phyloP scores from a whole-genome alignment of 208 protist genomes.

The Herpetomonas samuelpessoai region DNA sequence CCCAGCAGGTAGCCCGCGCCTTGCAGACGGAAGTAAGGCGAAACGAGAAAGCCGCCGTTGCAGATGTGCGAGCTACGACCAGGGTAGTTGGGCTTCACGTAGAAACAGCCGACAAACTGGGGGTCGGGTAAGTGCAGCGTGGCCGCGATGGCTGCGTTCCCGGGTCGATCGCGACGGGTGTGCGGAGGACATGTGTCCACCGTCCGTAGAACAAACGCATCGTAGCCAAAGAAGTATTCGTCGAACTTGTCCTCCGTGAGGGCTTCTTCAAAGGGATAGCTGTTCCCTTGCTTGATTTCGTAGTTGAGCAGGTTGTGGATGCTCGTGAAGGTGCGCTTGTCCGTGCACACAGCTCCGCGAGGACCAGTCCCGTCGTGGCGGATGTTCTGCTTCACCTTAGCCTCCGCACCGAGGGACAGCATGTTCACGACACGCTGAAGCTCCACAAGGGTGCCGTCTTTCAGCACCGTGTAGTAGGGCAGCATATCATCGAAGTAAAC shows the following conservation, averaged over 20 bases:
- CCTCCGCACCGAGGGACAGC: not conserved
- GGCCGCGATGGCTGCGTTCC: not conserved
- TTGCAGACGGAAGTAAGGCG: slow-evolving; percentile 1
- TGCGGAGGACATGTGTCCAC: not conserved
- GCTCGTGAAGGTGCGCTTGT: slow-evolving; percentile 1
- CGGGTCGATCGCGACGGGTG: not conserved
- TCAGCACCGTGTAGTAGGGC: slow-evolving; percentile 7
- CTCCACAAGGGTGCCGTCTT: slow-evolving; percentile 6
- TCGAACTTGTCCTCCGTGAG: slow-evolving; percentile 10
- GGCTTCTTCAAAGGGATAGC: slow-evolving; percentile 22
- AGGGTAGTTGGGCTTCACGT: slow-evolving; percentile 32
- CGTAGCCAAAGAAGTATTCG: slow-evolving; percentile 23
- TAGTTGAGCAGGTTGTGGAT: slow-evolving; percentile 12
- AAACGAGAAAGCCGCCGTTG: slow-evolving; percentile 28
- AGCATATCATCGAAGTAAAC: slow-evolving; percentile 1
- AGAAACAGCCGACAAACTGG: slow-evolving; percentile 15
- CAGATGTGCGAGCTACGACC: slow-evolving; percentile 21
- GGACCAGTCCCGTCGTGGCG: slow-evolving; percentile 1
- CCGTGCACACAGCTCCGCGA: not conserved
- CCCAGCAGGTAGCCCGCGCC: slow-evolving; percentile 18
- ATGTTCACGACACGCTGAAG: slow-evolving; percentile 13
- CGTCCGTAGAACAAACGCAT: slow-evolving; percentile 15
- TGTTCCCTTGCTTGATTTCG: slow-evolving; percentile 14
- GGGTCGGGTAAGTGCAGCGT: slow-evolving; percentile 3
- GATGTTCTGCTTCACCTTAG: not conserved